Conservation (phyloP, 202 grass and related monocot species). For the Bolboschoenoplectus hybrid region DNA sequence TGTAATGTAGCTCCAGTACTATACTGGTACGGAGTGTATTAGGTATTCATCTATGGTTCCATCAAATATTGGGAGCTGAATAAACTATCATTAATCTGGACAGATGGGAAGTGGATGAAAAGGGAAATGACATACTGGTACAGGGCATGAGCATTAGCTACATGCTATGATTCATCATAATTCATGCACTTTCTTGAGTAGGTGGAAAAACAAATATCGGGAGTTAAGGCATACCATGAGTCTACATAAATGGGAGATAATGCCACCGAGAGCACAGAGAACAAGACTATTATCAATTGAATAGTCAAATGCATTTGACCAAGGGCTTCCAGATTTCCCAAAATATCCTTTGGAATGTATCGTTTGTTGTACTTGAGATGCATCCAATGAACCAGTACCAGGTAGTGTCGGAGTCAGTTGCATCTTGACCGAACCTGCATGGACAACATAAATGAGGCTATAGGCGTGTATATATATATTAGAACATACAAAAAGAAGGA, state of each 20-base stretch:
- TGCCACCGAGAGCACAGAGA: constrained; percentile 79
- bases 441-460: constrained; percentile 30
- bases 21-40: neutral
- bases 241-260: constrained; percentile 78
- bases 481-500: constrained; percentile 27
- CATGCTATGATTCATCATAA: neutral
- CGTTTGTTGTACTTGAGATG: constrained; percentile 61
- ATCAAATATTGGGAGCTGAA: neutral
- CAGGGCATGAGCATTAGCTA: neutral
- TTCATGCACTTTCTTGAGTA: neutral
- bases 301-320: constrained; percentile 65
- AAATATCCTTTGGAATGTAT: constrained; percentile 84
- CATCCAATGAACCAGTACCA: constrained; percentile 57
- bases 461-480: constrained; percentile 21
- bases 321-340: constrained; percentile 58
- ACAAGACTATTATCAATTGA: constrained; percentile 53
- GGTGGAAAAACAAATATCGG: neutral
- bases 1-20: neutral
- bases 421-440: constrained; percentile 75
- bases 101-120: too few species aligned
- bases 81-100: neutral
- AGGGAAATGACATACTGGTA: neutral
- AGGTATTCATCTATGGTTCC: neutral
- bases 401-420: constrained; percentile 60
- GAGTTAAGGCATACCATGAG: constrained; percentile 64